Percentiles rank a stretch among this genome's conserved stretches.
Evolutionary conservation across 2,329 filamentous ascomycete species (phyloP).

Genomic region (Aspergillus proliferans): DNA sequence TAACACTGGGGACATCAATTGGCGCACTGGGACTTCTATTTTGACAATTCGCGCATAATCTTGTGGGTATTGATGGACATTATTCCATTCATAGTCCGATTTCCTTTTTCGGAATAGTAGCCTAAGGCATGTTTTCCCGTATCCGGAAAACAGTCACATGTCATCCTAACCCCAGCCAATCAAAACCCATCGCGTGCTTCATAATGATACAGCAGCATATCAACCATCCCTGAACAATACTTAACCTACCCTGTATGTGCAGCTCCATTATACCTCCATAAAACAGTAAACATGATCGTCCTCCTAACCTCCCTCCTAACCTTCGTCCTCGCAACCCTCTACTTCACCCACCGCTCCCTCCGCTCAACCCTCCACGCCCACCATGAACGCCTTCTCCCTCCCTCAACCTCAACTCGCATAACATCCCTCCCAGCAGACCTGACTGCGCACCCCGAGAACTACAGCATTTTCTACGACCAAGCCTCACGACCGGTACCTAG

Average conservation of each 20-base stretch:
- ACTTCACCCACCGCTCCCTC: constrained; percentile 18
- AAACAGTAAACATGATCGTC: not conserved
- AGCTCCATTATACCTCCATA: not conserved
- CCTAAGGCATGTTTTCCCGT: not conserved
- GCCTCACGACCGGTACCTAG: constrained; percentile 16
- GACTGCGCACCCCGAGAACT: constrained; percentile 11
- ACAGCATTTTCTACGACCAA: constrained; percentile 17
- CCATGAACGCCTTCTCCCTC: constrained; percentile 10
- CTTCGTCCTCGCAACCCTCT: constrained; percentile 15
- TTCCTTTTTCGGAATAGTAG: too few species aligned
- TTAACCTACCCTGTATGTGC: too few species aligned
- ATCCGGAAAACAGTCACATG: not conserved
- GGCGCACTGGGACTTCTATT: not conserved
- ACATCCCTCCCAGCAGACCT: constrained; percentile 16
- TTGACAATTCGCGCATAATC: too few species aligned
- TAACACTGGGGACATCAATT: not conserved
- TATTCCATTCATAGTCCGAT: too few species aligned
- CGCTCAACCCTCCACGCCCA: constrained; percentile 16
- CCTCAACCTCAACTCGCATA: constrained; percentile 10
- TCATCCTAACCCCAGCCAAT: not conserved
- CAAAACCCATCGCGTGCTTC: not conserved
- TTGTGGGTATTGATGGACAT: too few species aligned
- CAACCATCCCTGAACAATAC: not conserved
- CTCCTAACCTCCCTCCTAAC: not conserved
- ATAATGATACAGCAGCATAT: not conserved